Evolutionary conservation across 352 stramenopile genomes (phyloP).

Genomic region (Peronospora tabacina): DNA sequence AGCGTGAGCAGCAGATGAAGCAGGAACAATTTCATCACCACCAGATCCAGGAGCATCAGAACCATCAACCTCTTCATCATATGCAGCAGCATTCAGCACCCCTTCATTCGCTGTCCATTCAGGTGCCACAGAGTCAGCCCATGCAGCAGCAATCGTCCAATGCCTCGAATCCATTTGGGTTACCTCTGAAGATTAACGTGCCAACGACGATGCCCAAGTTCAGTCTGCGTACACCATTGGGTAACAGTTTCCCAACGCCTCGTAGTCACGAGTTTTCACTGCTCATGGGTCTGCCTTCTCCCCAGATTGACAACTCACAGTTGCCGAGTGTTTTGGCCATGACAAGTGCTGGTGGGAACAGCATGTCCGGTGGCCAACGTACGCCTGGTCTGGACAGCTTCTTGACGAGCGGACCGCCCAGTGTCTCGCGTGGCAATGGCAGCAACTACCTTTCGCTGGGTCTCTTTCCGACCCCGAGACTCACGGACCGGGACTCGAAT

Average conservation of each 20-base stretch:
- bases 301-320: conserved; percentile 71
- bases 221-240: conserved; percentile 47
- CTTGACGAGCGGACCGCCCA: conserved; percentile 42
- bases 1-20: conserved; percentile 61
- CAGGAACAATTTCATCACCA: conserved; percentile 73
- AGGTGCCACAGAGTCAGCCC: conserved; percentile 25
- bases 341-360: conserved; percentile 37
- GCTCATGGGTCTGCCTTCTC: conserved; percentile 55
- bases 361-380: conserved; percentile 20
- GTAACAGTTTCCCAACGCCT: conserved; percentile 60
- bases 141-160: conserved; percentile 19
- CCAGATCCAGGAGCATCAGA: conserved; percentile 54
- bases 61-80: conserved; percentile 35
- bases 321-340: conserved; percentile 61
- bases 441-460: conserved; percentile 49
- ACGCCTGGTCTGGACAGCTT: conserved; percentile 38
- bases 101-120: conserved; percentile 27
- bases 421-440: conserved; percentile 37
- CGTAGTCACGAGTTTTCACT: conserved; percentile 63
- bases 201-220: conserved; percentile 65
- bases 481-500: conserved; percentile 17
- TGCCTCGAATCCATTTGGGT: conserved; percentile 43
- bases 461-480: conserved; percentile 45
- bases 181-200: conserved; percentile 69
- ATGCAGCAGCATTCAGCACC: conserved; percentile 17